Evolutionary conservation across 495 filamentous ascomycete genomes (phyloP), one percentile per base, ranked within the genome.

Genomic region (Cryomyces antarcticus): DNA sequence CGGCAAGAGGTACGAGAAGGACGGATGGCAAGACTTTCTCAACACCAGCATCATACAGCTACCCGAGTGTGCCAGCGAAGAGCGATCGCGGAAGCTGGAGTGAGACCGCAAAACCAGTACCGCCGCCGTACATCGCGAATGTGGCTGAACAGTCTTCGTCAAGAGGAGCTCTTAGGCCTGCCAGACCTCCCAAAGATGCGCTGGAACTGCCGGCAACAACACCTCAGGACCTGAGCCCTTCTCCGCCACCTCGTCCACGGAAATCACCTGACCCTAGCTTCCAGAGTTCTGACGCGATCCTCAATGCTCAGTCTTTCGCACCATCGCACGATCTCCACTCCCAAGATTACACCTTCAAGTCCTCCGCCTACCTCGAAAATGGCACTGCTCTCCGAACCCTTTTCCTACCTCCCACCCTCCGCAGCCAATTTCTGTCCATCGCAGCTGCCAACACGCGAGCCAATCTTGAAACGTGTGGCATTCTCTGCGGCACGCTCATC

Each of bases 381-480:
- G 87, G 87, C 10, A 73, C 72, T 2, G 80, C 85, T 13, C 66
- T 97, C 11, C 79, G 89, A 30, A 80, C 87, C 0, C 66, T 97
- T 40, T 93, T 95, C 56, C 69, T 97, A 6, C 85, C 89, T 1
- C 65, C 74, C 3, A 59, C 70, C 5, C 71, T 97, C 2, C 84
- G 89, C 7, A 49, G 58, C 2, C 57, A 59, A 10, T 97, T 97
- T 57, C 65, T 96, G 7, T 52, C 64, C 3, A 54, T 82, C 12
- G 89, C 86, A 4, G 58, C 67, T 0, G 56, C 72, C 11, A 95
- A 95, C 55, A 95, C 92, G 0, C 62, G 60, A 27, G 66, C 62
- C 5, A 93, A 89, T 41, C 68, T 95, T 11, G 89, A 97, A 61
- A 95, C 87, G 43, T 95, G 88, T 58, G 89, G 87, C 24, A 80